These are phyloP conservation scores for Fusarium solani-melongenae DNA, from an alignment of 2,329 filamentous ascomycete genomes.

Conservation along the genomic window DNA sequence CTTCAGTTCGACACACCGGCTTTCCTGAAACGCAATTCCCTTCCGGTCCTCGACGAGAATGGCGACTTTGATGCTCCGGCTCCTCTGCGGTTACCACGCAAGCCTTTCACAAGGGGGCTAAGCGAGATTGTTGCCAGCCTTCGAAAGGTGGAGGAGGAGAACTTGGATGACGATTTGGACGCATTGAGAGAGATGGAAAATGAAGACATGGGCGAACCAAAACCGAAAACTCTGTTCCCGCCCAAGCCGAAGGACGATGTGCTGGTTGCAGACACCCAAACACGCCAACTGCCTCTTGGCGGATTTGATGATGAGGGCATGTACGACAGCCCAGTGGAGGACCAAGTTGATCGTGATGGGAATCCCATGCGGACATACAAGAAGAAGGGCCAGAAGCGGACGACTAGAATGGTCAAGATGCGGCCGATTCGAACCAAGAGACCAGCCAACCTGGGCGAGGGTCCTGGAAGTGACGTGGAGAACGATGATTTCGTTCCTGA, in stretches of 20 bases:
- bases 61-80: constrained; percentile 59
- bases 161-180: constrained; percentile 78
- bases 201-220: constrained; percentile 47
- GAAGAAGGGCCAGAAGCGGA: constrained; percentile 86
- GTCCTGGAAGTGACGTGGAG: constrained; percentile 47
- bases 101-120: constrained; percentile 74
- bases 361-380: constrained; percentile 75
- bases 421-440: constrained; percentile 63
- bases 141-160: constrained; percentile 75
- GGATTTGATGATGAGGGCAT: constrained; percentile 72
- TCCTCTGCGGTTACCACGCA: constrained; percentile 65
- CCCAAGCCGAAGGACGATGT: constrained; percentile 48
- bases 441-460: constrained; percentile 49
- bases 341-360: constrained; percentile 63
- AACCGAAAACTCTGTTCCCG: constrained; percentile 35
- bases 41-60: constrained; percentile 68
- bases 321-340: constrained; percentile 67
- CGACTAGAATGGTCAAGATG: constrained; percentile 76
- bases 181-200: constrained; percentile 77
- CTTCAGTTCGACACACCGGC: constrained; percentile 75
- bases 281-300: constrained; percentile 60
- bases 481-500: constrained; percentile 51
- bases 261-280: constrained; percentile 58
- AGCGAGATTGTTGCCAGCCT: constrained; percentile 80
- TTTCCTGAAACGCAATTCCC: constrained; percentile 66